Base-by-base conservation (phyloP, 345 rosid species). In the Populus deltoides region DNA sequence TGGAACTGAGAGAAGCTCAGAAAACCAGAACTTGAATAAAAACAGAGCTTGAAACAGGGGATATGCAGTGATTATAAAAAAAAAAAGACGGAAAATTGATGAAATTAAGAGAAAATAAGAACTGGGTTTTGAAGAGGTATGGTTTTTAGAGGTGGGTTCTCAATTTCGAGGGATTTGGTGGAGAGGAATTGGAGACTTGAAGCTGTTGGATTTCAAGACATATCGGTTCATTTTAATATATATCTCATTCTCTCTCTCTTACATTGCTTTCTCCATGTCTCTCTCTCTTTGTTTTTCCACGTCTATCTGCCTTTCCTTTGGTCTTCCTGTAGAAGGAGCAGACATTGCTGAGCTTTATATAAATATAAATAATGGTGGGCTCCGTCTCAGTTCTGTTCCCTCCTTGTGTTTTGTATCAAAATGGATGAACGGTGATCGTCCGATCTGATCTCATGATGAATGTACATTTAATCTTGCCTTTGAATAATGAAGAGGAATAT, bases 91-190 rank as follows among this genome's bases (percentile, higher is more conserved):
- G 7, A 75, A 75, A 0, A 78, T 71, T 12, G 74, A 81, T 68
- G 47, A 72, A 81, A 77, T 29, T 25, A 51, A 16, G 63, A 17
- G 78, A 90, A 81, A 78, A 38, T 77, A 78, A 85, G 87, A 86
- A 83, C 84, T 83, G 89, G 90, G 89, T 77, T 84, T 76, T 70
- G 81, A 72, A 77, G 78, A 86, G 77, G 70, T 79, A 65, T 47
- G 86, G 78, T 8, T 83, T 87, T 16, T 38, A 71, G 72, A 81
- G 71, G 53, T 69, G 89, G 83, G 86, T 66, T 78, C 74, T 80
- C 67, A 75, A 82, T 83, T 82, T 83, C 27, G 61, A 55, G 36
- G 63, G 77, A 79, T 75, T 80, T 73, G 79, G 74, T 74, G 71
- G 65, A 70, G 77, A 55, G 79, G 72, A 78, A 47, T 80, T 63